Base-by-base conservation (phyloP, 768 basidiomycete genomes). In the Naematelia aurantialba region DNA sequence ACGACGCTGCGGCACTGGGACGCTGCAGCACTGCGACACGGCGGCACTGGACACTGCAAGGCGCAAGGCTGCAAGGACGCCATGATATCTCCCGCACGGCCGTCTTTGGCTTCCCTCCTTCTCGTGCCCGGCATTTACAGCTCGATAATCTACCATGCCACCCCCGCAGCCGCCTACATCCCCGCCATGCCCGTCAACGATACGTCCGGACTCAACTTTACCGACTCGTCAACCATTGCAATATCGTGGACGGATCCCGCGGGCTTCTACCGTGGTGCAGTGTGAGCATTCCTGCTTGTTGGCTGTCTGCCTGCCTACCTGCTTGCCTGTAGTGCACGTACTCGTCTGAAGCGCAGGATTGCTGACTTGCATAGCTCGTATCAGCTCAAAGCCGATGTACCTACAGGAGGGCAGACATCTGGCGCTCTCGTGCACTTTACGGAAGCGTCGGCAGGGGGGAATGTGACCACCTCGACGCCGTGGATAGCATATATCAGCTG, bases 401-500 rank as follows among this genome's bases (percentile, higher is more conserved):
- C 59, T 4, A 76, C 73, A 5, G 68, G 68, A 11, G 75, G 75
- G 11, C 63, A 64, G 17, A 73, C 72, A n/a, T 63, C 89, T 86
- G 92, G 91, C 19, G 87, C 85, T 13, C 75, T 96, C 39, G 85
- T 93, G 27, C 89, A 89, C 73, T 93, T 94, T 68, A 83, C 85
- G 0, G 91, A 91, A 70, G 80, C 81, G 14, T 48, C 51, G 79
- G 80, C 81, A 58, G 74, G 66, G 24, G 51, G 54, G 55, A 70
- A 66, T 59, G 31, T 61, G 25, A 65, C 72, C 83, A 87, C 88
- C 2, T 80, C 79, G 4, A 89, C 91, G 0, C 90, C 92, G 2
- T 96, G 91, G 91, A 88, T 96, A 67, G 92, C 92, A 12, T 81
- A 92, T 63, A 83, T 96, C 50, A 83, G 85, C 2, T 94, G 91